A percentile compares a stretch with the other conserved stretches of the same genome.
Conservation (phyloP, 1,284 basidiomycete genomes). For the Bondarzewia mesenterica region DNA sequence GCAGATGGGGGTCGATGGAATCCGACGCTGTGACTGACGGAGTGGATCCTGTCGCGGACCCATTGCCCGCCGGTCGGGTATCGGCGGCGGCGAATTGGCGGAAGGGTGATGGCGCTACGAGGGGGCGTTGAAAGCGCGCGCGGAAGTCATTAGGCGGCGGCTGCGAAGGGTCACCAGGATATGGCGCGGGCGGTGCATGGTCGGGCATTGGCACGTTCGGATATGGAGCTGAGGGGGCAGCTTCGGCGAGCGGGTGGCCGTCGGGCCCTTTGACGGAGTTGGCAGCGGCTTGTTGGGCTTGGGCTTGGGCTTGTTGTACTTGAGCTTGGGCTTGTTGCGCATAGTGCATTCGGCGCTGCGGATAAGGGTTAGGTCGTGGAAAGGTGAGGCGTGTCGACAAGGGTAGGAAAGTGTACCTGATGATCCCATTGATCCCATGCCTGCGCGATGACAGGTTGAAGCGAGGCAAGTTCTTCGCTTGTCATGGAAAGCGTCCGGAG, state of each 20-base stretch:
- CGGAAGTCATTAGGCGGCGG: constrained; percentile 48
- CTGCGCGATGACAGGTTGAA: constrained; percentile 71
- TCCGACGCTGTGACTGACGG: no score
- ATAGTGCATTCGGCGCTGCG: constrained; percentile 58
- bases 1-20: constrained; percentile 41
- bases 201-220: background rate
- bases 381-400: constrained; percentile 7
- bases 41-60: no score
- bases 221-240: background rate
- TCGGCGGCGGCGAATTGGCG: constrained; percentile 20
- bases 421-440: constrained; percentile 80
- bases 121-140: constrained; percentile 57
- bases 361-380: no score
- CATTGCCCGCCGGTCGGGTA: background rate
- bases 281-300: background rate
- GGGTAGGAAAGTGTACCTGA: constrained; percentile 38
- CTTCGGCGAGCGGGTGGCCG: background rate
- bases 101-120: constrained; percentile 62
- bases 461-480: constrained; percentile 65
- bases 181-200: background rate
- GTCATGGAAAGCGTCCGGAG: constrained; percentile 64
- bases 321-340: constrained; percentile 20
- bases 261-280: background rate
- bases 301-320: constrained; percentile 6
- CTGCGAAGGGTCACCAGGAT: background rate